Evolutionary conservation across 768 basidiomycete genomes (phyloP), one percentile per base, ranked within the genome.

Genomic region (Obba rivulosa): DNA sequence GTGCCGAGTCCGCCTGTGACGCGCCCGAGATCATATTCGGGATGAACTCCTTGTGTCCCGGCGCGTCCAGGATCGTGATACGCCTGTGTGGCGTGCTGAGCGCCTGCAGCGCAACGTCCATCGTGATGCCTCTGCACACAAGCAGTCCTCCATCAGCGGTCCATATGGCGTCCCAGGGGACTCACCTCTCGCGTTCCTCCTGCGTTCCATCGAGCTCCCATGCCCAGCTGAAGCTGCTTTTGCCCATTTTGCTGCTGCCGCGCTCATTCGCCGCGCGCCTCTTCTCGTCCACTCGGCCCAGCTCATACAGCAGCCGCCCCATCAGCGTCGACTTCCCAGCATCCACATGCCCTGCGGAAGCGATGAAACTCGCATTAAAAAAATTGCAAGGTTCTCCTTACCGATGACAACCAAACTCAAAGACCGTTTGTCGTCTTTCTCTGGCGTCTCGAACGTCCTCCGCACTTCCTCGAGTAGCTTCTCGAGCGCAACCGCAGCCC

Each of bases 21-120:
- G 96, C 95, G 1, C 96, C 96, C 0, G 94, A 97, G 45, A 99
- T 99, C 95, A 98, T 98, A 62, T 98, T 98, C 1, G 96, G 96
- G 53, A 99, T 87, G 58, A 98, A 98, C 61, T 99, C 96, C 55
- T 84, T 87, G 67, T 99, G 96, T 0, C 96, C 96, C 0, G 96
- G 96, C 0, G 95, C 95, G 59, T 99, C 96, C 24, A 99, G 78
- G n/a, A 99, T 80, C 1, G 92, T 96, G 55, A 98, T 83, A 53
- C 82, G 78, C 43, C 87, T 78, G 54, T 85, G 76, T 0, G 80
- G 69, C 0, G 93, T 97, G 4, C 76, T 64, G 50, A 92, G 72
- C 38, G 83, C 80, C 59, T 93, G 87, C 45, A 85, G 74, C 2
- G 93, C 94, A 48, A 99, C 87, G 61, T 98, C 96, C 85, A 98